Conservation (phyloP, 495 filamentous ascomycete genomes). For the Penicillium desertorum region DNA sequence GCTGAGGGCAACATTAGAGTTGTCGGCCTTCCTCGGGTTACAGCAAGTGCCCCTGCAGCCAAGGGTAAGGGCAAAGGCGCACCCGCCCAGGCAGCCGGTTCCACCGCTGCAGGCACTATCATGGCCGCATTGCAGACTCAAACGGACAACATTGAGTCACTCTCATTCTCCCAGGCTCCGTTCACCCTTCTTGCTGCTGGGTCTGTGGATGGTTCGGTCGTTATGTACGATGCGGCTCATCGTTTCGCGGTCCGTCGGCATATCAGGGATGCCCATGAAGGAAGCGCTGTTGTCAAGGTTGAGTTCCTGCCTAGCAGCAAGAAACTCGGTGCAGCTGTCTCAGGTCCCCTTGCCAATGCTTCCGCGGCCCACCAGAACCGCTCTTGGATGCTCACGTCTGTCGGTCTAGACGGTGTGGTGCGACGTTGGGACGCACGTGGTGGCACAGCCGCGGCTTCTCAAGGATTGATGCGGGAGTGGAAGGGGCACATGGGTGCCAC, state of each 20-base stretch:
- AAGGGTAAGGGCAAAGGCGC: conserved; percentile 29
- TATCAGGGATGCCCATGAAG: conserved; percentile 77
- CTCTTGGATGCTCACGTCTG: conserved; percentile 71
- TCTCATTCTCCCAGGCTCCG: conserved; percentile 76
- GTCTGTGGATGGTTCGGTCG: conserved; percentile 87
- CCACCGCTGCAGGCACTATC: conserved; percentile 74
- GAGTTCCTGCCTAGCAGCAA: conserved; percentile 67
- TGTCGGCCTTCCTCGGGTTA: conserved; percentile 75
- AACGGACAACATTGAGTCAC: conserved; percentile 76
- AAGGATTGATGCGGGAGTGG: conserved; percentile 75
- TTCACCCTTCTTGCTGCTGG: conserved; percentile 81
- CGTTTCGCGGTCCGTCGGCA: conserved; percentile 79
- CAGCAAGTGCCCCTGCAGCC: conserved; percentile 32
- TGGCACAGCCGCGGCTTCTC: conserved; percentile 61
- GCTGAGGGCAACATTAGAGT: conserved; percentile 80
- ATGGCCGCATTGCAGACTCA: conserved; percentile 71
- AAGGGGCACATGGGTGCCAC: conserved; percentile 75
- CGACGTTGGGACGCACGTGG: conserved; percentile 84
- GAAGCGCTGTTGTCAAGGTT: conserved; percentile 81
- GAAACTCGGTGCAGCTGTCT: conserved; percentile 24
- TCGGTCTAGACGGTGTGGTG: conserved; percentile 83
- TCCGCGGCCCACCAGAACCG: conserved; percentile 34
- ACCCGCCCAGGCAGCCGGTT: conserved; percentile 37
- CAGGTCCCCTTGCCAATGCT: conserved; percentile 27
- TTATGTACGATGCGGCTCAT: conserved; percentile 79